Evolutionary conservation across 129 eudicot species (phyloP), one percentile per base, ranked within the genome.

Genomic region (Escallonia herrerae): DNA sequence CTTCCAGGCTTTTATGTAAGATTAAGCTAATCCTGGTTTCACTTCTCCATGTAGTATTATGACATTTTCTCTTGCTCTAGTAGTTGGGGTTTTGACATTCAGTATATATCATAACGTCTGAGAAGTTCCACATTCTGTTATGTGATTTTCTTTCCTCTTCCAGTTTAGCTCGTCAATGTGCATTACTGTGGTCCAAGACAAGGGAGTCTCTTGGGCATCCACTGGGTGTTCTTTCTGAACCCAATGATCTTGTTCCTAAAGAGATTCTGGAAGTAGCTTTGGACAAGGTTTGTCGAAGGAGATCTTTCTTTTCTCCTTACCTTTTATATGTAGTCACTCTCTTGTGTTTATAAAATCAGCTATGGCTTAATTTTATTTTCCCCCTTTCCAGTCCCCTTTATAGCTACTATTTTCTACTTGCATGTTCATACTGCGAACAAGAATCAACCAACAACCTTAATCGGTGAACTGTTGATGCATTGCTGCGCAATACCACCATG

Each of bases 101-200:
- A 1, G 46, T 56, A 15, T 56, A 10, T 40, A n/a, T 46, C 7
- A 7, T 8, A 11, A 46, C 64, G n/a, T 50, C n/a, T 68, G 60
- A 15, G 14, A 7, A 3, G 42, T 47, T 44, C 39, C 51, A 46
- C 55, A 61, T 66, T 56, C 45, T 43, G 39, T 22, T 22, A 22
- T 46, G 42, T 39, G 45, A 11, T 33, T 43, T 41, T 37, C 43
- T 45, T 62, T 10, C 49, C 50, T 40, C 63, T 66, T 69, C 43
- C 91, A 94, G 99, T 82, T 74, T 94, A 84, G 99, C 99, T 68
- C 93, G 99, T 61, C 97, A 94, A 64, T 94, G 97, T 74, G 95
- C 99, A 9, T 78, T 89, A 73, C 83, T 85, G 22, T 94, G 99
- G 99, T 72, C 86, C 40, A 84, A 86, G 73, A 94, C 97, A 58